A percentile compares a stretch with the other conserved stretches of the same genome.
Conservation (phyloP, 208 protist genomes). For the Trypanosoma theileri region DNA sequence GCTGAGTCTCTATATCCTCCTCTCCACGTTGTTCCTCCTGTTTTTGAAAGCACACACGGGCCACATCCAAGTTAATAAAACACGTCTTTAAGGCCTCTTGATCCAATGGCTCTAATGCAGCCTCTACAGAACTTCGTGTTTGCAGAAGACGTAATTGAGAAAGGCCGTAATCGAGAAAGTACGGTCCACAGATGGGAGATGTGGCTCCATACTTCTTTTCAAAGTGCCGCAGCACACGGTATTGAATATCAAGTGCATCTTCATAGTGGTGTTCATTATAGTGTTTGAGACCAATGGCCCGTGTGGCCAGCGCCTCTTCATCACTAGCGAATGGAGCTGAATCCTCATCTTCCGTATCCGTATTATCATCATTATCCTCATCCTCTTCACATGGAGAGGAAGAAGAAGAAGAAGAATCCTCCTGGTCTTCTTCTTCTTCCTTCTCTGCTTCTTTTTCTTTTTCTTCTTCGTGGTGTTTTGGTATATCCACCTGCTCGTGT, state of each 20-base stretch:
- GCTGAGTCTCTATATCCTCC: constrained; percentile 43
- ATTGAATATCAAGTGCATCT: constrained; percentile 73
- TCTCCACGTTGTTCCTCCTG: constrained; percentile 43
- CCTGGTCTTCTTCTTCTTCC: constrained; percentile 30
- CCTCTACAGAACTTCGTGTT: constrained; percentile 54
- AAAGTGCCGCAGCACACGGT: constrained; percentile 80
- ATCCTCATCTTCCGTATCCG: constrained; percentile 43
- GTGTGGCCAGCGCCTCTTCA: constrained; percentile 56
- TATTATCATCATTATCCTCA: constrained; percentile 7
- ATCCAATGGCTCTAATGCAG: constrained; percentile 64
- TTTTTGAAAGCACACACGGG: constrained; percentile 79
- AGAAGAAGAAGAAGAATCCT: neutral
- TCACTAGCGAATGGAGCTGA: constrained; percentile 50
- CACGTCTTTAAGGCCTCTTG: constrained; percentile 81
- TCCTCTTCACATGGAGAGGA: neutral
- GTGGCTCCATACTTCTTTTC: constrained; percentile 71
- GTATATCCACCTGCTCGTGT: constrained; percentile 2
- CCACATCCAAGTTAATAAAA: constrained; percentile 85
- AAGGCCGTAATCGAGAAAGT: constrained; percentile 90
- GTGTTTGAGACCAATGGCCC: constrained; percentile 41
- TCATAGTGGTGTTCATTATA: constrained; percentile 76
- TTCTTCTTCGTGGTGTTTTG: neutral
- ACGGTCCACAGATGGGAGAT: constrained; percentile 49
- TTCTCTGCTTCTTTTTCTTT: constrained; percentile 5
- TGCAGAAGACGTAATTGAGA: constrained; percentile 81